A percentile compares a stretch with the other conserved stretches of the same genome.
phyloP scores from a whole-genome alignment of 441 rosid species.

The Codiaeum variegatum region DNA sequence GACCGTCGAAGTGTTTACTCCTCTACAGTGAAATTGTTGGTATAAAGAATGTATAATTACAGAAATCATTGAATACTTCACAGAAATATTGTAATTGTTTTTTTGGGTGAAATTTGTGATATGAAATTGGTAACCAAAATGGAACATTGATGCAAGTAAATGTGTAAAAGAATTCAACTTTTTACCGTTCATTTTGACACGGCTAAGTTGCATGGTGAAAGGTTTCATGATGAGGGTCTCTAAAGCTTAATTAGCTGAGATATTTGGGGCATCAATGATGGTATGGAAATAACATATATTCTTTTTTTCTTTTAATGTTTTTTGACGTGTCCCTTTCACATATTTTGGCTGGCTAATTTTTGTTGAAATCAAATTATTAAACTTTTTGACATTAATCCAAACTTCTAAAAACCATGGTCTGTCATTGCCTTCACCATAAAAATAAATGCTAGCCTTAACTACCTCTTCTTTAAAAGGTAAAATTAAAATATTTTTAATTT shows the following conservation, averaged over 20 bases:
- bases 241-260: neutral
- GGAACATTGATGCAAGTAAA: too few species aligned
- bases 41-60: too few species aligned
- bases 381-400: neutral
- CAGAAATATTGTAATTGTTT: too few species aligned
- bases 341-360: neutral
- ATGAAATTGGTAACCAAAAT: too few species aligned
- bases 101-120: too few species aligned
- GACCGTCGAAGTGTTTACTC: too few species aligned
- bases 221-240: neutral
- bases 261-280: neutral
- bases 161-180: too few species aligned
- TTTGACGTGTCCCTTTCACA: neutral
- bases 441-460: too few species aligned
- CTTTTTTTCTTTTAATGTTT: neutral
- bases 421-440: neutral
- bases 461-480: too few species aligned
- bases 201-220: neutral
- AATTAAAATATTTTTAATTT: too few species aligned
- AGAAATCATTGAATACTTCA: too few species aligned
- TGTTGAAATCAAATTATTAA: neutral
- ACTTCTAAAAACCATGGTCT: neutral
- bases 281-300: neutral
- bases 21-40: too few species aligned
- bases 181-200: neutral